Base-by-base conservation (phyloP, 306 rosid genomes). In the Cicer bijugum region DNA sequence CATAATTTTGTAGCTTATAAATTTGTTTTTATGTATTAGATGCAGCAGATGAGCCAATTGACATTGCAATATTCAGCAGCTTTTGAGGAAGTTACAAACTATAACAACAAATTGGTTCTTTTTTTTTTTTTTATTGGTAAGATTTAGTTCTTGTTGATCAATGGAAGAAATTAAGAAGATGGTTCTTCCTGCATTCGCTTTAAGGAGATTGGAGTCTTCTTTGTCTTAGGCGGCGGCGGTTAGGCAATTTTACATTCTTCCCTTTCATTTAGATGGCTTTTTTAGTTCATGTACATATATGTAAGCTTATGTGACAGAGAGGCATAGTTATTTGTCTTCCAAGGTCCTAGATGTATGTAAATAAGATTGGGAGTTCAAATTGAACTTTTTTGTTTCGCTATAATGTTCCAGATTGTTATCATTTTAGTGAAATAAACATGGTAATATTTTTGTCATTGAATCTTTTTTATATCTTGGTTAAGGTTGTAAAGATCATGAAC, bases 221-320 rank as follows among this genome's bases (percentile, higher is more conserved):
- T 43, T 59, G 42, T 44, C 53, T 72, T 82, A 59, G 72, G 73
- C 19, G 64, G 70, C 35, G 69, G 70, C 20, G n/a, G 64, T 72
- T 52, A 60, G 80, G 20, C 62, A 52, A 43, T 72, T 77, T 78
- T 77, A 9, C 65, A 15, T 65, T 59, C 57, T 69, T 37, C 68
- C 59, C 38, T 67, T 74, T 67, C 51, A 7, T 68, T 78, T 56
- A 74, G 69, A 74, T 68, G 53, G 45, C 17, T 78, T 68, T 71
- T 67, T 61, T 74, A 68, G 82, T 78, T 72, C 72, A 20, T 74
- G 83, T 82, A 78, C 57, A 82, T 69, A 82, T 53, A 73, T 44
- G 23, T 45, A 37, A 66, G 75, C 68, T 77, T 61, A 61, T 48
- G 51, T 61, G 64, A 50, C 73, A 43, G 67, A 35, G 76, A 71